Base-by-base conservation (phyloP, 2,329 filamentous ascomycete species). In the Fusarium illudens region DNA sequence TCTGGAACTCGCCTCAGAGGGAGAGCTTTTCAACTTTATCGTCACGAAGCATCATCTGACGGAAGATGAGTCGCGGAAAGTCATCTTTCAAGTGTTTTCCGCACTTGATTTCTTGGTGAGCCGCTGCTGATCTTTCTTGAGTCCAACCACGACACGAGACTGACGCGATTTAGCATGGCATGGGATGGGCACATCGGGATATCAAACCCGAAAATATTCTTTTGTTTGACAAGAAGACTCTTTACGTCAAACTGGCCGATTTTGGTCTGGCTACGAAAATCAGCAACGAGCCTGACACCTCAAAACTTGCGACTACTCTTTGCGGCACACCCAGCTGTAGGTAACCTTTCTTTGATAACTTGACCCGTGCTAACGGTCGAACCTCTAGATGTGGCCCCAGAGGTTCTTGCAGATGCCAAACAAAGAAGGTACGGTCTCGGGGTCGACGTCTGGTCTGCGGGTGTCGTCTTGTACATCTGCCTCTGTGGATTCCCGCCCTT, bases 21-120 rank as follows among this genome's bases (percentile, higher is more conserved):
- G 94, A 70, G 94, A 97, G 78, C 81, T 97, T 11, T 97, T 97
- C 84, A 96, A 97, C 75, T 89, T 89, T 80, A 96, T 97, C 63
- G 90, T 96, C 22, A 87, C 89, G 83, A 93, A 94, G 79, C 86
- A 91, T 74, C 96, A 94, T 77, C 82, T 97, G 67, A 88, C 87
- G 0, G 94, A 97, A 78, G 81, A 84, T 3, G 92, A 97, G 74
- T 86, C 92, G 6, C 88, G 93, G 34, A 93, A 91, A 77, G 84
- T 97, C 9, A 97, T 97, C 76, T 84, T 88, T 13, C 94, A 97
- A 77, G 79, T 97, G 29, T 95, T 97, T 75, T 89, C 94, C 63
- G 94, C 91, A 11, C 84, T 97, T 58, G 96, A 96, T 75, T 97
- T 97, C 77, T 76, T 97, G 82, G 93, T 96, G 83, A 79, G 88